phyloP scores from a whole-genome alignment of 345 rosid species.

The Cardiospermum halicacabum region DNA sequence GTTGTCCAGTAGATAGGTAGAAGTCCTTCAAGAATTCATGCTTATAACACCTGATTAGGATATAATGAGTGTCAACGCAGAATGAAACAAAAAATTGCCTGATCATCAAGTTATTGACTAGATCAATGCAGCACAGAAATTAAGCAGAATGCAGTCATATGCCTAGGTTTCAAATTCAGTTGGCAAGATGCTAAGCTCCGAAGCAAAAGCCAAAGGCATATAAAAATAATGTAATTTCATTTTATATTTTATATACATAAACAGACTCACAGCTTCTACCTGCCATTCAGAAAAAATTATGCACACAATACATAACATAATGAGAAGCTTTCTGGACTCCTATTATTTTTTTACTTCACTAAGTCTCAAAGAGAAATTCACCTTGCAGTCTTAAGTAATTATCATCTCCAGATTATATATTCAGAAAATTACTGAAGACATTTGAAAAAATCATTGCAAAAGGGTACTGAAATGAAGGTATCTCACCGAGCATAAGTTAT shows the following conservation, averaged over 20 bases:
- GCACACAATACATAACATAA: neutral
- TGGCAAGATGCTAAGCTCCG: neutral
- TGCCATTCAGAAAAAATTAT: neutral
- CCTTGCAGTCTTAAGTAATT: neutral
- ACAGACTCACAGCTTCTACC: neutral
- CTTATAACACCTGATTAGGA: constrained; percentile 63
- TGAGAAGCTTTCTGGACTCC: neutral
- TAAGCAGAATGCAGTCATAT: neutral
- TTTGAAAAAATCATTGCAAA: neutral
- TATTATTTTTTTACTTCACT: neutral
- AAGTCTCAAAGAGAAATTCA: neutral
- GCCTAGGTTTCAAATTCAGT: neutral
- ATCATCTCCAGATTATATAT: neutral
- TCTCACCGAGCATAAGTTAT: constrained; percentile 66
- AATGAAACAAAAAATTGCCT: neutral
- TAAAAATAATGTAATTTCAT: neutral
- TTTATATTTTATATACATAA: neutral
- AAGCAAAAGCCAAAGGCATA: neutral
- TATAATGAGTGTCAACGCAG: constrained; percentile 2
- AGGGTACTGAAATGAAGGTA: neutral
- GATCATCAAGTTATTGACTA: neutral
- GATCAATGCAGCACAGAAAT: neutral
- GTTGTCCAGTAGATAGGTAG: constrained; percentile 87
- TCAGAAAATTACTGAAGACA: constrained; percentile 3
- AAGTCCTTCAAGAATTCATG: constrained; percentile 93